Percentiles rank a stretch among this genome's conserved stretches.
These are phyloP conservation scores for Nakazawaea anatomiae DNA, from an alignment of 805 yeast genomes.

Conservation along the genomic window DNA sequence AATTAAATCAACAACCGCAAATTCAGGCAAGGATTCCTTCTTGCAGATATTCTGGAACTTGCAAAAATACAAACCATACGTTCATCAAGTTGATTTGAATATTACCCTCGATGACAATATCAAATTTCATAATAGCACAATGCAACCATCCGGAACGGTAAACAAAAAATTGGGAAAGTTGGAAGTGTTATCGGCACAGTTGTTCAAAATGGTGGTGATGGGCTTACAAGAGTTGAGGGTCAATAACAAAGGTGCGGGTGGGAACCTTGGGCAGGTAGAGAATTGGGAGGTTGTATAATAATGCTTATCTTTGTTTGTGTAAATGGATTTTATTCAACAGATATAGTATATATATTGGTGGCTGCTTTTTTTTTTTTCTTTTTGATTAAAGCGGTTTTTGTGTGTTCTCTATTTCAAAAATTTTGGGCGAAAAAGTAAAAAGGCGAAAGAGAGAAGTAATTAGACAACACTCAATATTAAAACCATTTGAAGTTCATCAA, in stretches of 20 bases:
- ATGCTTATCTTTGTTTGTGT: too few relatives aligned
- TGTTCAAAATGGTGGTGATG: neutral
- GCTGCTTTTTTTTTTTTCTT: too few relatives aligned
- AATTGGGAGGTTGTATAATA: conserved; percentile 21
- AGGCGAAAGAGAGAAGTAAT: too few relatives aligned
- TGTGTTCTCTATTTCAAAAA: too few relatives aligned
- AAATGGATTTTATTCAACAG: too few relatives aligned
- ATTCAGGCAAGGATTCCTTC: neutral
- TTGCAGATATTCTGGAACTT: conserved; percentile 1
- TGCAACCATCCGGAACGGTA: neutral
- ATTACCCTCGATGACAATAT: neutral
- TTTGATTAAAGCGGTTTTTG: too few relatives aligned
- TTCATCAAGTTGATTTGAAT: conserved; percentile 10
- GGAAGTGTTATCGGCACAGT: neutral
- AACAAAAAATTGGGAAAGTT: neutral
- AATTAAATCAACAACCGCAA: neutral
- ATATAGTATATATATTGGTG: too few relatives aligned
- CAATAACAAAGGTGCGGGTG: neutral
- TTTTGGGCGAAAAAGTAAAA: too few relatives aligned
- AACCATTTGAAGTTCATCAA: neutral
- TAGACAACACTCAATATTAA: too few relatives aligned
- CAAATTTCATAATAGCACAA: neutral
- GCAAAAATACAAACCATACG: conserved; percentile 14
- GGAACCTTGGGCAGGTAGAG: conserved; percentile 7
- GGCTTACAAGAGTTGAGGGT: conserved; percentile 2